Evolutionary conservation across 1,284 basidiomycete species (phyloP).

Genomic region (Cystobasidium slooffiae): DNA sequence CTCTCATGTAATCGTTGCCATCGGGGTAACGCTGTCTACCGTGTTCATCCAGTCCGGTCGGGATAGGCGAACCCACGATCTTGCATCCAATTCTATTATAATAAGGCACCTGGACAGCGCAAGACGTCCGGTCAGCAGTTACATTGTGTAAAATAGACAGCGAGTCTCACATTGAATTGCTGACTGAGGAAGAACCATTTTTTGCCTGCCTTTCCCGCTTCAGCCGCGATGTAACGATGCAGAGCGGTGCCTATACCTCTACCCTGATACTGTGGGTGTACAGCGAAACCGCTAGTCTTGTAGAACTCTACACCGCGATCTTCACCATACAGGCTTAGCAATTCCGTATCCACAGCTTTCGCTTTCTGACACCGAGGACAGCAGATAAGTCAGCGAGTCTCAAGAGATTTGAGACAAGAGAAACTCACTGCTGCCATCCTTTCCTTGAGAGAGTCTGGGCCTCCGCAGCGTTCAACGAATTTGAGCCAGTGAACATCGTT

Average conservation of each 20-base stretch:
- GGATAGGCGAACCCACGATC: neutral
- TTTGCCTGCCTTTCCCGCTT: neutral
- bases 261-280: slow-evolving; percentile 22
- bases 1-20: slow-evolving; percentile 5
- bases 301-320: neutral
- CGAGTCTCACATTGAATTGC: neutral
- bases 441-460: neutral
- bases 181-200: slow-evolving; percentile 11
- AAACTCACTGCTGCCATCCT: too few relatives aligned
- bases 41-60: neutral
- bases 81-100: slow-evolving; percentile 3
- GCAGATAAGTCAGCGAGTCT: too few relatives aligned
- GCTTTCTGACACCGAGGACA: too few relatives aligned
- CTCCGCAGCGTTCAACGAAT: slow-evolving; percentile 8
- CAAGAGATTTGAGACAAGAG: neutral
- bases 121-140: neutral
- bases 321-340: slow-evolving; percentile 18
- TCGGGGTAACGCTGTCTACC: neutral
- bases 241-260: slow-evolving; percentile 17
- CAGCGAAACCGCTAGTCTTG: slow-evolving; percentile 9
- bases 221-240: slow-evolving; percentile 2
- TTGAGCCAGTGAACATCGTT: slow-evolving; percentile 16
- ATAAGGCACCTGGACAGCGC: neutral
- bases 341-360: too few relatives aligned
- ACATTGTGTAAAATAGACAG: neutral